Percentiles rank a stretch among this genome's conserved stretches.
These are phyloP conservation scores for Salix caprea DNA, from an alignment of 345 rosid species.

Conservation along the genomic window DNA sequence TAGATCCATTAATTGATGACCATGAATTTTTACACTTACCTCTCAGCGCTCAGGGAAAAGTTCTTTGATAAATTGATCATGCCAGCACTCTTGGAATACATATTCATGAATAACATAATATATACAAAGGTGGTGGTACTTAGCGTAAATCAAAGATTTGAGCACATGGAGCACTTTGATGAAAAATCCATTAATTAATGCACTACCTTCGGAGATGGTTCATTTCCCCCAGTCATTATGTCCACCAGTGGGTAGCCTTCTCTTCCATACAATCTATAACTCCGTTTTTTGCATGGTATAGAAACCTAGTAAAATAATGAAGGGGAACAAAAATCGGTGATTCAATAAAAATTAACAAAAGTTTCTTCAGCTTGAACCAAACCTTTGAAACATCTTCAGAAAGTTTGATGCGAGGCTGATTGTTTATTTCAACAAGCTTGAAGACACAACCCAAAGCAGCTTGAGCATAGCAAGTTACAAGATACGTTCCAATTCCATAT, in stretches of 20 bases:
- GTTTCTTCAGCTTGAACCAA: conserved; percentile 4
- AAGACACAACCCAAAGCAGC: conserved; percentile 96
- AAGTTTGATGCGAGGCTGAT: conserved; percentile 91
- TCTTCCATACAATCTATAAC: conserved; percentile 72
- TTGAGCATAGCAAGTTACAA: conserved; percentile 93
- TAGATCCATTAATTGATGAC: background rate
- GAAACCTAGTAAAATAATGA: conserved; percentile 54
- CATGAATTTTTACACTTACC: background rate
- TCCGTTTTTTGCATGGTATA: conserved; percentile 82
- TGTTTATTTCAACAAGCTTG: conserved; percentile 92
- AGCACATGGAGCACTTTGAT: background rate
- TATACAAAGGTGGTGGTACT: background rate
- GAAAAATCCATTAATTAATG: background rate
- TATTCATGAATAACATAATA: background rate
- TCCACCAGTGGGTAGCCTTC: conserved; percentile 95
- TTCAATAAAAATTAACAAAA: background rate
- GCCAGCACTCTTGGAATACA: background rate
- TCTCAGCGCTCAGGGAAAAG: background rate
- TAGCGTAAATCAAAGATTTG: background rate
- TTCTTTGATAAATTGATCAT: background rate
- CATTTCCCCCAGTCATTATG: conserved; percentile 89
- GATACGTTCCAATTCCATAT: conserved; percentile 85
- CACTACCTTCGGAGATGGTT: conserved; percentile 80
- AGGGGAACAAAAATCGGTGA: background rate
- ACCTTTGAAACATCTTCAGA: conserved; percentile 99